phyloP scores from a whole-genome alignment of 225 moss, liverwort and hornwort species.

The Asterella californica region DNA sequence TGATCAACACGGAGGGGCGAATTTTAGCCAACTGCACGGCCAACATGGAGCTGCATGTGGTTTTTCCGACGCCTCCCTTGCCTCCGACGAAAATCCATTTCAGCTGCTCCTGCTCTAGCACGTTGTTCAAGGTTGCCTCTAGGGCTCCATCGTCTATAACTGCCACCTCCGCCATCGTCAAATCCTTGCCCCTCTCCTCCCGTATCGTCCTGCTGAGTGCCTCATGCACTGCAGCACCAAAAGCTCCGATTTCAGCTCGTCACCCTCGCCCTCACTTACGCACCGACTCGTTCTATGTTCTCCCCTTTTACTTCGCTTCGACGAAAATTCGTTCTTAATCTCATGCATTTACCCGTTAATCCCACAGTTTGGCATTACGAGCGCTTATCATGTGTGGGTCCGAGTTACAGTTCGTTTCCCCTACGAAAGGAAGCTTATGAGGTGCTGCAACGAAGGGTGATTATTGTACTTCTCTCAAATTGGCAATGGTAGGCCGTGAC shows the following conservation, averaged over 20 bases:
- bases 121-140: slow-evolving; percentile 62
- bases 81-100: slow-evolving; percentile 98
- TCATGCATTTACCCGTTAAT: neutral
- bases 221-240: slow-evolving; percentile 4
- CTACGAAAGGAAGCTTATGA: too few species aligned
- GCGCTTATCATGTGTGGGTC: neutral
- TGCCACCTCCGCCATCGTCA: slow-evolving; percentile 33
- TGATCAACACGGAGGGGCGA: slow-evolving; percentile 73
- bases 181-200: neutral
- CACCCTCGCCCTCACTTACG: neutral
- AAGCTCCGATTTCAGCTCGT: neutral
- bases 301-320: neutral
- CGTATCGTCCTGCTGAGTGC: neutral
- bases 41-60: slow-evolving; percentile 97
- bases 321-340: neutral
- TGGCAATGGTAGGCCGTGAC: too few species aligned
- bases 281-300: neutral
- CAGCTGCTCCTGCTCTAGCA: slow-evolving; percentile 69
- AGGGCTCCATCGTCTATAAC: slow-evolving; percentile 42
- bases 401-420: too few species aligned
- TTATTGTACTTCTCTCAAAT: too few species aligned
- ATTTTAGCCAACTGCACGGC: slow-evolving; percentile 66
- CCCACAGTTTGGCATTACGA: neutral
- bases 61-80: slow-evolving; percentile 95
- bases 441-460: too few species aligned